Evolutionary conservation across 2,329 filamentous ascomycete genomes (phyloP).

Genomic region (Metarhizium brunneum): DNA sequence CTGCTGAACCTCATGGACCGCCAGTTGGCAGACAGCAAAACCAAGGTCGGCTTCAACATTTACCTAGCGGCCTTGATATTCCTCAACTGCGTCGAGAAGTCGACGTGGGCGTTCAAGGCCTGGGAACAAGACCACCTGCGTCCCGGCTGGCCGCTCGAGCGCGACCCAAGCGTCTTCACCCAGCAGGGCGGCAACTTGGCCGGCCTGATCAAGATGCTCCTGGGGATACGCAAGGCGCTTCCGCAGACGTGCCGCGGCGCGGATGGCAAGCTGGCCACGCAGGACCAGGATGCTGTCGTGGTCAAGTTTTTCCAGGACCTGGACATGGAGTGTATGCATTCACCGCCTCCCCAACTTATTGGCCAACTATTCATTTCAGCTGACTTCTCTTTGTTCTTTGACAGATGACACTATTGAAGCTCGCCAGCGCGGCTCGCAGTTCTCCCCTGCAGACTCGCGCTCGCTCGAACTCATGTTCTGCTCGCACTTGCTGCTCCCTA

Average conservation of each 20-base stretch:
- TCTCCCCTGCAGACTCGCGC: constrained; percentile 39
- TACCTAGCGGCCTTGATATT: constrained; percentile 54
- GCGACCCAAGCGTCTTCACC: constrained; percentile 45
- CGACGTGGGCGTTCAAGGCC: constrained; percentile 59
- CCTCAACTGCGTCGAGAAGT: constrained; percentile 58
- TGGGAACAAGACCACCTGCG: constrained; percentile 56
- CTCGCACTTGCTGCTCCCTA: constrained; percentile 36
- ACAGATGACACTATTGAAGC: constrained; percentile 25
- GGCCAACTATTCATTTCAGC: neutral
- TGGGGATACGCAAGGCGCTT: constrained; percentile 50
- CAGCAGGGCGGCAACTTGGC: constrained; percentile 51
- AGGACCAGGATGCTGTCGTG: constrained; percentile 36
- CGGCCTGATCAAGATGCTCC: constrained; percentile 49
- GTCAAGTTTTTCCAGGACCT: constrained; percentile 45
- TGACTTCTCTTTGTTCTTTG: neutral
- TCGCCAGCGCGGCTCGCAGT: constrained; percentile 42
- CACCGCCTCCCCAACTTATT: neutral
- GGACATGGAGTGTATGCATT: constrained; percentile 41
- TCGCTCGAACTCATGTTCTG: constrained; percentile 42
- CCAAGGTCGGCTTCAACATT: constrained; percentile 49
- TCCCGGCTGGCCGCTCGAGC: constrained; percentile 51
- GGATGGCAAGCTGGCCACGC: constrained; percentile 39
- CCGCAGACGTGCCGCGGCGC: constrained; percentile 39
- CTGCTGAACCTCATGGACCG: constrained; percentile 53
- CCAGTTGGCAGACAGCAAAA: constrained; percentile 50